A percentile compares a stretch with the other conserved stretches of the same genome.
Conservation (phyloP, 2,329 filamentous ascomycete genomes). For the Stagonosporopsis rhizophila region DNA sequence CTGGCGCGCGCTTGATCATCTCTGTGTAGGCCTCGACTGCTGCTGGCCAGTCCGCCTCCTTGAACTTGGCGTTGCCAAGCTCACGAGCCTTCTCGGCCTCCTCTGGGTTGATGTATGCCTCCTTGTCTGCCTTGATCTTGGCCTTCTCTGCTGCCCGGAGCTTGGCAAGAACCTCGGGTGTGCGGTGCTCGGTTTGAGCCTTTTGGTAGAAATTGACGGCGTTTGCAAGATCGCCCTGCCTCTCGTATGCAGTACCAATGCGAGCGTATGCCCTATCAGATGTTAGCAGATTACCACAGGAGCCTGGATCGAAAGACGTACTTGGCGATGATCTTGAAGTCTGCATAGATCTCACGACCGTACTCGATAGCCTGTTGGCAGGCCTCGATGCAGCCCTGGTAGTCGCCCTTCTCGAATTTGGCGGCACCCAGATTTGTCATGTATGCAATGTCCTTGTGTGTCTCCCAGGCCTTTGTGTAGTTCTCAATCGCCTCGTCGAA, state of each 20-base stretch:
- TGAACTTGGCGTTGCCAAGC: constrained; percentile 95
- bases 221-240: constrained; percentile 76
- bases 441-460: constrained; percentile 96
- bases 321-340: constrained; percentile 99
- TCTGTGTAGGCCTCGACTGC: constrained; percentile 94
- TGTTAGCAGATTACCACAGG: constrained; percentile 15
- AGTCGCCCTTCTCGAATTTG: constrained; percentile 95
- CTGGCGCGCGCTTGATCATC: constrained; percentile 94
- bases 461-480: constrained; percentile 94
- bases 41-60: constrained; percentile 92
- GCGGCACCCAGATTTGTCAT: constrained; percentile 95
- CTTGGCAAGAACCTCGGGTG: constrained; percentile 91
- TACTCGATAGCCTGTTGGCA: constrained; percentile 91
- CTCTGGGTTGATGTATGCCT: constrained; percentile 84
- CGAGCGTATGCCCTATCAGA: constrained; percentile 78
- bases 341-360: constrained; percentile 85
- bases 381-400: constrained; percentile 81
- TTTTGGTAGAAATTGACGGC: constrained; percentile 92
- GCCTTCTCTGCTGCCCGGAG: constrained; percentile 88
- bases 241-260: constrained; percentile 94
- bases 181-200: constrained; percentile 95
- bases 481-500: constrained; percentile 95
- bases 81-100: constrained; percentile 96
- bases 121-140: constrained; percentile 75
- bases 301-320: constrained; percentile 46